Conservation (phyloP, 345 rosid genomes). For the Lepidium aucheri region DNA sequence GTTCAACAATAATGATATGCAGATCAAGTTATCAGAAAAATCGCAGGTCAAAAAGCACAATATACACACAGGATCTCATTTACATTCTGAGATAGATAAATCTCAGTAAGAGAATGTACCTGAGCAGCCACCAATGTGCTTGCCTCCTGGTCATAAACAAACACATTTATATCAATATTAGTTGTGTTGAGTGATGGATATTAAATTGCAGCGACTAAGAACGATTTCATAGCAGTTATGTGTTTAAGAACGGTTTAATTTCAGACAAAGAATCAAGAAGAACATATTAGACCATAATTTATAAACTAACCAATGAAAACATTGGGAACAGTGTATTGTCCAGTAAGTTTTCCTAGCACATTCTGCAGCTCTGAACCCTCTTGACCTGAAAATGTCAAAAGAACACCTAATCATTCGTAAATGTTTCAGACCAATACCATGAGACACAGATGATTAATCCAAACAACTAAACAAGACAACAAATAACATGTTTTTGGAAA, state of each 20-base stretch:
- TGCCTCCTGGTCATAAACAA: slow-evolving; percentile 56
- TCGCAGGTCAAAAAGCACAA: neutral
- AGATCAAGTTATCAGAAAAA: slow-evolving; percentile 1
- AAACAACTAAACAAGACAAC: neutral
- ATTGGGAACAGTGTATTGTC: slow-evolving; percentile 93
- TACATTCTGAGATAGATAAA: neutral
- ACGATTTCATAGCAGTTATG: neutral
- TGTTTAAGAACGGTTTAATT: neutral
- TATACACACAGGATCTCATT: neutral
- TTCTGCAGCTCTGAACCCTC: slow-evolving; percentile 84
- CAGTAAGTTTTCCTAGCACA: slow-evolving; percentile 71
- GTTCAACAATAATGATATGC: slow-evolving; percentile 24
- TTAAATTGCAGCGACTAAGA: neutral
- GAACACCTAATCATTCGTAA: slow-evolving; percentile 1
- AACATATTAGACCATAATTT: neutral
- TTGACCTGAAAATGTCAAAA: slow-evolving; percentile 37
- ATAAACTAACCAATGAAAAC: slow-evolving; percentile 70
- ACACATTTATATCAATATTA: neutral
- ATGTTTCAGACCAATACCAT: neutral
- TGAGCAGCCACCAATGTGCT: slow-evolving; percentile 95
- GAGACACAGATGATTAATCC: neutral
- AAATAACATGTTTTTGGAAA: neutral
- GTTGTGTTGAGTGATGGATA: neutral
- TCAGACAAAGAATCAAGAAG: neutral
- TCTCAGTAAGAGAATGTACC: slow-evolving; percentile 35